Evolutionary conservation across 2,329 filamentous ascomycete genomes (phyloP).

Genomic region (Botryotinia narcissicola): DNA sequence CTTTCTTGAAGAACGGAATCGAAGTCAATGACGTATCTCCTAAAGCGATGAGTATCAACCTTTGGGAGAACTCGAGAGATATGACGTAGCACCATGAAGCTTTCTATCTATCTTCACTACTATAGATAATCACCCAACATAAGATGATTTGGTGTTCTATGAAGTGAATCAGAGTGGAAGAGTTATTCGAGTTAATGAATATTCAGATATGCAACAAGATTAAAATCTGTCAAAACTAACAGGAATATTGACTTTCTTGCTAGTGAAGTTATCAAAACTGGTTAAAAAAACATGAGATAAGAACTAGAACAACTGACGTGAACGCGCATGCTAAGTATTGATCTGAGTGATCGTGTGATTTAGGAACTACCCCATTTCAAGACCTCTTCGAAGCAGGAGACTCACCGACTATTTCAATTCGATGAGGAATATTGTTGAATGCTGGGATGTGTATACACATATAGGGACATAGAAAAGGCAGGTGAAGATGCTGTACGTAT

Average conservation of each 20-base stretch:
- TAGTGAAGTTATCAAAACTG: neutral
- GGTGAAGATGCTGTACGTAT: neutral
- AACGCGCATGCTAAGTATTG: neutral
- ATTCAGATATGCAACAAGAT: neutral
- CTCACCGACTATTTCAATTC: neutral
- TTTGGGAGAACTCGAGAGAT: neutral
- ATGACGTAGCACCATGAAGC: neutral
- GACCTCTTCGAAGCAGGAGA: neutral
- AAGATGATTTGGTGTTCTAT: neutral
- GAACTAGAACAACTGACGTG: no score
- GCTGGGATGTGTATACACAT: neutral
- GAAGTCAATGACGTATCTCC: neutral
- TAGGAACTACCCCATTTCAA: neutral
- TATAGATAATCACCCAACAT: no score
- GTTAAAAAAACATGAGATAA: neutral
- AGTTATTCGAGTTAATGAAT: neutral
- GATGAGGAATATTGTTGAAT: no score
- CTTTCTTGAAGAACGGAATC: neutral
- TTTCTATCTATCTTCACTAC: neutral
- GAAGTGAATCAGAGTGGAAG: neutral
- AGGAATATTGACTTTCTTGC: neutral
- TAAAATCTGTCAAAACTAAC: no score
- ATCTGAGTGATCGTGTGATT: no score
- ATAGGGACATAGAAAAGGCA: no score
- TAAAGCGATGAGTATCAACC: neutral